Base-by-base conservation (phyloP, 805 yeast species). In the Zygosaccharomyces kombuchaensis region DNA sequence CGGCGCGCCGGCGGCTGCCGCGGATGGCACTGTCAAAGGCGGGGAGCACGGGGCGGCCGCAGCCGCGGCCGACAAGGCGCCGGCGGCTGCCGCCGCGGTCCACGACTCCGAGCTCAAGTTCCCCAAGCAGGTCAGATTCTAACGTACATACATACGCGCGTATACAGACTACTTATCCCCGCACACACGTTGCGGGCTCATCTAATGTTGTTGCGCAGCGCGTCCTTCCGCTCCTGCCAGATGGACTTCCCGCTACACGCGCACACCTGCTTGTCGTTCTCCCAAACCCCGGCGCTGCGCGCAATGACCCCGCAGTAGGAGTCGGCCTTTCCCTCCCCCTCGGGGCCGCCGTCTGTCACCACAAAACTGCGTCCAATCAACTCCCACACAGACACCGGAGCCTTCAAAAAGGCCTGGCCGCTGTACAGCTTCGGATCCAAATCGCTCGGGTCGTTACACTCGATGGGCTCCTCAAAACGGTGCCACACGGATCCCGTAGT, bases 261-360 rank as follows among this genome's bases (percentile, higher is more conserved):
- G 67, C 99, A 91, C 2, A 91, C 95, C 48, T 81, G 81, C 67
- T 91, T 91, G 55, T 84, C 87, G 67, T 93, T 93, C 62, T 91
- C 96, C 97, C 98, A 93, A 21, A 81, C 86, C 12, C 99, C 99
- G 1, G 99, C 98, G 57, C 95, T 84, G 59, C 98, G 77, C 1
- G 98, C 98, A 60, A 93, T 80, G 19, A 91, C 96, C 25, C 99
- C 98, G 40, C 82, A 82, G 8, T 86, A 67, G 35, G 72, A 72
- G 5, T 69, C 61, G 31, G 68, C 73, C 23, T 66, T 55, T 39
- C 52, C 45, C 6, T 52, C 55, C 0, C 39, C 47, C 10, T 56
- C 56, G 6, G 54, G 53, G 1, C 51, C 47, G 21, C 49, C 46
- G 1, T 53, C 40, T 10, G 66, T 57, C 7, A 74, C 59, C 6